phyloP scores from a whole-genome alignment of 331 rosid species.

The Pyrus hybrid region DNA sequence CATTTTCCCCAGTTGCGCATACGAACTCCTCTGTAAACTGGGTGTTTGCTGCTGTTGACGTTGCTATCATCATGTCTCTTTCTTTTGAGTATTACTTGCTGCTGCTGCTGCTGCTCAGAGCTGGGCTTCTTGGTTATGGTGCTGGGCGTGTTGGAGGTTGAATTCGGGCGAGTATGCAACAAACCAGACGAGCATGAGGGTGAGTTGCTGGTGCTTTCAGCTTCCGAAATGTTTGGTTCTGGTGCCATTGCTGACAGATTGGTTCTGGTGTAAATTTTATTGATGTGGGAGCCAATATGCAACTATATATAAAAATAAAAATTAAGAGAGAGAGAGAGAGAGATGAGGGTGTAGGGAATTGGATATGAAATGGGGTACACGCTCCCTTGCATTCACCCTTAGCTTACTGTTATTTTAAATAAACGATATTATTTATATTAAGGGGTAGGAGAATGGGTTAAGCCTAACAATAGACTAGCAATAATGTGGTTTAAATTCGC shows the following conservation, averaged over 20 bases:
- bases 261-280: not conserved
- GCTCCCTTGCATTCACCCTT: conserved; percentile 41
- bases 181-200: not conserved
- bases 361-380: not conserved
- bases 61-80: not conserved
- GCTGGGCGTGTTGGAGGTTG: not conserved
- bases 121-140: conserved; percentile 14
- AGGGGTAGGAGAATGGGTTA: fast-evolving
- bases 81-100: conserved; percentile 14
- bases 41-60: conserved; percentile 23
- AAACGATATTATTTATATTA: too few species aligned
- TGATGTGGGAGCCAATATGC: not conserved
- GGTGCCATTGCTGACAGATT: conserved; percentile 17
- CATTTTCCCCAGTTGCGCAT: conserved; percentile 86
- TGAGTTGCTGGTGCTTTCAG: conserved; percentile 16
- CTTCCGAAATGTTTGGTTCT: conserved; percentile 19
- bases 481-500: too few species aligned
- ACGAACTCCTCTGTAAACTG: conserved; percentile 60
- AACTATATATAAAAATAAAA: not conserved
- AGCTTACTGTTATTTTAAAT: conserved; percentile 17
- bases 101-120: conserved; percentile 1
- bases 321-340: not conserved
- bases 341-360: conserved; percentile 18
- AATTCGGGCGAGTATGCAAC: not conserved
- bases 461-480: too few species aligned